A percentile compares a stretch with the other conserved stretches of the same genome.
phyloP scores from a whole-genome alignment of 192 early-diverging fungal species.

The Phlyctochytrium bullatum region DNA sequence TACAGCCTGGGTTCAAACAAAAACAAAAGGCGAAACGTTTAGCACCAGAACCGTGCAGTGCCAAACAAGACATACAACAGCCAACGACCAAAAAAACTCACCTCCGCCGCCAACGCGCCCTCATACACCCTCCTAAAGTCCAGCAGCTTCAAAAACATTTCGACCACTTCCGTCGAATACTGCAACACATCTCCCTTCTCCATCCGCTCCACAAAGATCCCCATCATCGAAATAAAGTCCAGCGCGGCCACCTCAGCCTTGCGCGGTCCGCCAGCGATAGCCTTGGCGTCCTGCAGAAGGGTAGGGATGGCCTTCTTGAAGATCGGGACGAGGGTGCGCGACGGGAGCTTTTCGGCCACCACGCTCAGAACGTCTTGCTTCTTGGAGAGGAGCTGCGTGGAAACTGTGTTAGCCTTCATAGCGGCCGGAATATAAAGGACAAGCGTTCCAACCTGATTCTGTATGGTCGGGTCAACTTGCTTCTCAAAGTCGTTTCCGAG shows the following conservation, averaged over 20 bases:
- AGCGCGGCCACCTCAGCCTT: constrained; percentile 43
- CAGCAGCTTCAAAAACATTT: constrained; percentile 72
- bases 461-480: neutral
- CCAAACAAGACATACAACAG: neutral
- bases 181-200: constrained; percentile 62
- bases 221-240: constrained; percentile 66
- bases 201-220: constrained; percentile 64
- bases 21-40: neutral
- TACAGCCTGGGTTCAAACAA: constrained; percentile 13
- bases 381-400: constrained; percentile 9
- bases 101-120: constrained; percentile 14
- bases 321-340: constrained; percentile 62
- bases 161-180: constrained; percentile 78
- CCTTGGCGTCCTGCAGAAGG: constrained; percentile 18
- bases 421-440: too few species aligned
- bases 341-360: constrained; percentile 57
- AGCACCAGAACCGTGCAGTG: neutral
- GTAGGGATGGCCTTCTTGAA: constrained; percentile 52
- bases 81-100: too few species aligned
- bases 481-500: constrained; percentile 18
- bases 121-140: constrained; percentile 38
- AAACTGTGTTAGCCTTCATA: too few species aligned
- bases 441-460: too few species aligned
- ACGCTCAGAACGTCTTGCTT: constrained; percentile 42
- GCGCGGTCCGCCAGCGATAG: neutral